Evolutionary conservation across 2,329 filamentous ascomycete species (phyloP), one percentile per base, ranked within the genome.

Genomic region (Venturia asperata): DNA sequence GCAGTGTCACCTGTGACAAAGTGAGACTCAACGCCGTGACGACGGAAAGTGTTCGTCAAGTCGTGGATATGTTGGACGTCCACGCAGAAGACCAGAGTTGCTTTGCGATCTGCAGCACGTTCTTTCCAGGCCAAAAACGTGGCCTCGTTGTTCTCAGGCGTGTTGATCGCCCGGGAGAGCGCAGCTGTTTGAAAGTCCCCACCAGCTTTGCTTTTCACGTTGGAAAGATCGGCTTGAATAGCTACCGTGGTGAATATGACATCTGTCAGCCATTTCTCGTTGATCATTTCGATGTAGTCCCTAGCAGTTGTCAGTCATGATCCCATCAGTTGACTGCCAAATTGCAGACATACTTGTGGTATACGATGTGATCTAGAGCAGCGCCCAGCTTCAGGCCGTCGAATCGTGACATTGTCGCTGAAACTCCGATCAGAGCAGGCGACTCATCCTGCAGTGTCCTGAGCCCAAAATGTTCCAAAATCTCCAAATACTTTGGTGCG

Each of bases 231-330:
- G 39, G 88, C 91, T 19, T 87, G 87, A 0, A 92, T 91, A 68
- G 88, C 83, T 27, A 97, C 92, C 0, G 94, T 97, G 0, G 94
- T 97, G 76, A 99, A 97, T 4, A 93, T 79, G n/a, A 96, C 90
- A 73, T 94, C 85, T 0, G 92, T 88, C 15, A 99, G 83, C 92
- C 92, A 97, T 52, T 94, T 92, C 66, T 95, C 91, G 42, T 87
- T 87, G 67, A 97, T 90, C 87, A 90, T 89, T 68, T 90, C 87
- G 39, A 89, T 80, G 68, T 89, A 91, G 71, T 90, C 87, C 69
- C 78, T 80, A 47, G 68, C 27, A 17, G 17, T 61, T 41, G 15
- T 30, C 19, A 49, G 37, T 37, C 37, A 34, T 7, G 9, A 34
- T n/a, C 17, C 52, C 30, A 9, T 2, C 17, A 10, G 19, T 4